Evolutionary conservation across 83 land plant genomes (phyloP), one percentile per base, ranked within the genome.

Genomic region (Larix sibirica): DNA sequence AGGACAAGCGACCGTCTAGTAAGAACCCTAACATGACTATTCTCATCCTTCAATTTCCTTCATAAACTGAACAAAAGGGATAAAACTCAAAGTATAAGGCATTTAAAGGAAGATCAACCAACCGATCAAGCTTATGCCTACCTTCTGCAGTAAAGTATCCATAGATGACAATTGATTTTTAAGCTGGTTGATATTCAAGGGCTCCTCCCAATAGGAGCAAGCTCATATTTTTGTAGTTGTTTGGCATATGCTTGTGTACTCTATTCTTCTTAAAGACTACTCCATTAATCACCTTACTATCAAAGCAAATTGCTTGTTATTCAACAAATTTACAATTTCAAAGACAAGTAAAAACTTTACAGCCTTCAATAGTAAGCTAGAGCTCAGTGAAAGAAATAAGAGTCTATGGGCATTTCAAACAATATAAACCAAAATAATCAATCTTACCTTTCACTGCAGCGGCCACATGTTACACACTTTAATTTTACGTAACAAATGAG

Each of bases 241-340:
- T 69, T 13, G 86, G 87, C 99, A 98, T 98, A 28, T 98, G 90
- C 62, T 91, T 88, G 77, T 98, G 96, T 76, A 92, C 95, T n/a
- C 94, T 86, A 90, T 96, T 96, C 84, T 98, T 98, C 84, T 91
- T 96, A 84, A 98, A 98, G 77, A 96, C 98, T 62, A 98, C 89
- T 81, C 99, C 99, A 83, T 92, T 98, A 20, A 98, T 89, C 62
- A 98, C 91, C 82, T 71, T 59, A 86, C 99, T 98, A 83, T 77
- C 83, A 83, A 26, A 81, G 28, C 33, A 80, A 83, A 21, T 31
- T 40, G 13, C 18, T 23, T 26, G 66, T 28, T 54, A 18, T 7
- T 70, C 59, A 70, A 54, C 36, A 73, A 54, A n/a, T 36, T 20
- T n/a, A 9, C 50, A 73, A 42, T 65, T 65, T 23, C 23, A 65